These are phyloP conservation scores for Gelatoporia subvermispora DNA, from an alignment of 768 basidiomycete species.

Conservation along the genomic window DNA sequence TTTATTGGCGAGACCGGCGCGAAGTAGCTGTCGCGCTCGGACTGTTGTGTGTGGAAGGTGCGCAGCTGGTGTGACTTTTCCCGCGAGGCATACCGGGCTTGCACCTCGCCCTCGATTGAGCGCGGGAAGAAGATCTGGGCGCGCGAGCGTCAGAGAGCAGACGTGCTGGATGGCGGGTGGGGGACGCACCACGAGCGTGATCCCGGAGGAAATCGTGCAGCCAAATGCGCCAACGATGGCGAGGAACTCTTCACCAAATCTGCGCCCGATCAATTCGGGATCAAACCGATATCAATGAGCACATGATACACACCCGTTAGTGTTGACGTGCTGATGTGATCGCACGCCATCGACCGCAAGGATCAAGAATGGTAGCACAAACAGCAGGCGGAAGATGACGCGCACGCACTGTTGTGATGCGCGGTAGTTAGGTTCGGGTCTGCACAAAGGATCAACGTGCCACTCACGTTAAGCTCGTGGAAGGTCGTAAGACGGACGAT, in stretches of 20 bases:
- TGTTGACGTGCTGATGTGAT: constrained; percentile 60
- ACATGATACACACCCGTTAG: constrained; percentile 37
- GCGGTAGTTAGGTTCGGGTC: constrained; percentile 2
- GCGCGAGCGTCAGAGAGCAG: not conserved
- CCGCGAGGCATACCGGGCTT: constrained; percentile 16
- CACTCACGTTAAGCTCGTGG: constrained; percentile 74
- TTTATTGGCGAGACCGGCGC: constrained; percentile 4
- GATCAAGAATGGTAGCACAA: constrained; percentile 58
- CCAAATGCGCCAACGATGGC: constrained; percentile 56
- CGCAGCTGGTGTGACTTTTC: constrained; percentile 10
- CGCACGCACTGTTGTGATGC: constrained; percentile 51
- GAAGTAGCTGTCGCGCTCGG: constrained; percentile 6
- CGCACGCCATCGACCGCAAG: constrained; percentile 67
- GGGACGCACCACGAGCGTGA: constrained; percentile 61
- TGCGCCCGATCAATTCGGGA: constrained; percentile 2
- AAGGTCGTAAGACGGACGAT: constrained; percentile 74
- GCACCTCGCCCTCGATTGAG: constrained; percentile 33
- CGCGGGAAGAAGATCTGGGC: constrained; percentile 83
- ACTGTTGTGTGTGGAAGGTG: constrained; percentile 8
- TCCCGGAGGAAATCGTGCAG: constrained; percentile 59
- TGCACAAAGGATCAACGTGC: not conserved
- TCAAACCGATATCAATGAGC: not conserved
- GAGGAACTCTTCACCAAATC: constrained; percentile 48
- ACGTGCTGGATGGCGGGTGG: constrained; percentile 11
- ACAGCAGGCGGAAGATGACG: constrained; percentile 68